phyloP scores from a whole-genome alignment of 176 grass and related monocot species.

The Carex scoparia region DNA sequence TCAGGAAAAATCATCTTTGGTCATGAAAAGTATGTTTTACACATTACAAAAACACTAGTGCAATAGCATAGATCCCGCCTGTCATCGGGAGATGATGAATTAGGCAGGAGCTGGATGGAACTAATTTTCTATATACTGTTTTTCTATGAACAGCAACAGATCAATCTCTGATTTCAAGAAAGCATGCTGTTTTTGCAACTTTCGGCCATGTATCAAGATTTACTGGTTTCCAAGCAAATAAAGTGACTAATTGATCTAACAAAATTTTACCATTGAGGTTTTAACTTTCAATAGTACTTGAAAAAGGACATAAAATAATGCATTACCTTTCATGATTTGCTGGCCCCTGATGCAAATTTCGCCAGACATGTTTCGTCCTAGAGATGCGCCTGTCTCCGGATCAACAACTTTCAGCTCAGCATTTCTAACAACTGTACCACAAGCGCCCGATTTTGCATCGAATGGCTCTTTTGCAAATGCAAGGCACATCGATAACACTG shows the following conservation, averaged over 20 bases:
- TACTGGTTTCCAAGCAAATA: not conserved
- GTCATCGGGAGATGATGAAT: not conserved
- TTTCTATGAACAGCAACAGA: not conserved
- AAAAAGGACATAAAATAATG: not conserved
- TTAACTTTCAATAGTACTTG: not conserved
- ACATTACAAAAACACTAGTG: not conserved
- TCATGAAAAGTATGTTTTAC: not conserved
- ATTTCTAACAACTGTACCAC: conserved; percentile 74
- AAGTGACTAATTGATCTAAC: not conserved
- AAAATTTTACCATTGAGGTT: not conserved
- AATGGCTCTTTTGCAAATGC: conserved; percentile 69
- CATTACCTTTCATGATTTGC: conserved; percentile 79
- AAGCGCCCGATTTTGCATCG: conserved; percentile 52
- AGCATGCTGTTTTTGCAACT: not conserved
- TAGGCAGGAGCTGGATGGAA: not conserved
- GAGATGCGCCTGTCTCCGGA: conserved; percentile 42
- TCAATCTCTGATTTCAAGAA: not conserved
- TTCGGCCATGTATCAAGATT: not conserved
- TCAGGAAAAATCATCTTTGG: not conserved
- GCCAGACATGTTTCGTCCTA: conserved; percentile 35
- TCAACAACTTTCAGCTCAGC: conserved; percentile 66
- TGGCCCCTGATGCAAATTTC: conserved; percentile 71
- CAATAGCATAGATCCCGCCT: not conserved
- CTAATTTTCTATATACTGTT: not conserved
- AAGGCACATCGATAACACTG: conserved; percentile 66